Evolutionary conservation across 176 grass and related monocot genomes (phyloP), one percentile per base, ranked within the genome.

Genomic region (Paspalum vaginatum): DNA sequence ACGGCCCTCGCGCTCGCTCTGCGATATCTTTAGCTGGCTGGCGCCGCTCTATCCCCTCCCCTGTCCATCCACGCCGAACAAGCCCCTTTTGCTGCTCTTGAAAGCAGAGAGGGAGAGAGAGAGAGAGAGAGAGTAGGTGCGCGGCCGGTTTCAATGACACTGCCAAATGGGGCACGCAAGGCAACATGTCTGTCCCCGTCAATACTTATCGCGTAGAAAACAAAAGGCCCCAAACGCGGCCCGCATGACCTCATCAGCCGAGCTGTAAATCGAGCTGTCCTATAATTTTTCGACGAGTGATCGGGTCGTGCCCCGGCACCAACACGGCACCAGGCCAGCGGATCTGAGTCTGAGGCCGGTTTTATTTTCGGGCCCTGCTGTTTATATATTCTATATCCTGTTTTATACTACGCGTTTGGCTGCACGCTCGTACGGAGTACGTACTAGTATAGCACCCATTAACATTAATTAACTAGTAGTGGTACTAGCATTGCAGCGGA

Each of bases 71-170:
- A 32, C 2, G 37, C 13, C 68, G 25, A 11, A 43, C 42, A 42
- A 14, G 8, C 4, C 17, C 40, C 14, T 65, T 60, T 85, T 85
- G 75, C 0, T 17, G 22, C 22, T 50, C 68, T 71, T 71, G 68
- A 71, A 71, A 32, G 20, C 18, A 0, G 62, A 80, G 87, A 32
- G 54, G 63, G 81, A 84, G 81, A 69, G 44, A 70, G 69, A 53
- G 59, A 17, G 27, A 58, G 1, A 24, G 9, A 61, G 79, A 12
- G 76, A 61, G 77, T 72, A 85, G 77, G 77, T 77, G 65, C 64
- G 76, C 82, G 47, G 77, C 58, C 15, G 69, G n/a, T 85, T 89
- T 89, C 76, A 80, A 70, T 89, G 81, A 64, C 85, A 85, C 55
- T 70, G 47, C 43, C 81, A 74, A n/a, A 62, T 70, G 82, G 76